Evolutionary conservation across 2,329 filamentous ascomycete species (phyloP).

Genomic region (Aspergillus pseudotamarii): DNA sequence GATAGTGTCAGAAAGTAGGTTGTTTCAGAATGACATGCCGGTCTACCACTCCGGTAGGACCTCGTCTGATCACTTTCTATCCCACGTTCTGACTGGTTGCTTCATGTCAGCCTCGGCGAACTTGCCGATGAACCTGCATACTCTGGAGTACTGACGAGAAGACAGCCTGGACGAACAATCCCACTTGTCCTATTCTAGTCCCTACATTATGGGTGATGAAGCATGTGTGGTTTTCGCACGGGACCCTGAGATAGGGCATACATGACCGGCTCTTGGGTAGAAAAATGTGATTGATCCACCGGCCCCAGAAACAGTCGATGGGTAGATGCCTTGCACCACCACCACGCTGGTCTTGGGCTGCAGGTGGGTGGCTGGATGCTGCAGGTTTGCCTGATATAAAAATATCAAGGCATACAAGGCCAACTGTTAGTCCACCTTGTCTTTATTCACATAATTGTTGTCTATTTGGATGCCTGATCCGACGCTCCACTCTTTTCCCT

Average conservation of each 20-base stretch:
- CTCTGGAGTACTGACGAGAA: neutral
- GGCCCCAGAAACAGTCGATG: neutral
- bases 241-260: neutral
- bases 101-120: conserved; percentile 17
- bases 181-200: neutral
- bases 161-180: neutral
- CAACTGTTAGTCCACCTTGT: neutral
- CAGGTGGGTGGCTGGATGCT: conserved; percentile 7
- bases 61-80: conserved; percentile 1
- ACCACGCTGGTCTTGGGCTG: conserved; percentile 12
- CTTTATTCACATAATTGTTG: neutral
- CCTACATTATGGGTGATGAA: neutral
- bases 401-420: neutral
- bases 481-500: neutral
- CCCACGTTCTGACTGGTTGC: conserved; percentile 14
- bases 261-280: conserved; percentile 10
- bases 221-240: neutral
- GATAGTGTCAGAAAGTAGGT: neutral
- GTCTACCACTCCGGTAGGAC: neutral
- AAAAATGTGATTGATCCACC: conserved; percentile 7
- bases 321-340: conserved; percentile 12
- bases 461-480: conserved; percentile 1
- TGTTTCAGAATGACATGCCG: conserved; percentile 1
- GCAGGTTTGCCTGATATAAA: conserved; percentile 11
- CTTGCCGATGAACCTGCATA: conserved; percentile 6